Evolutionary conservation across 1,139 yeast genomes (phyloP).

Genomic region (Arxiozyma heterogenica): DNA sequence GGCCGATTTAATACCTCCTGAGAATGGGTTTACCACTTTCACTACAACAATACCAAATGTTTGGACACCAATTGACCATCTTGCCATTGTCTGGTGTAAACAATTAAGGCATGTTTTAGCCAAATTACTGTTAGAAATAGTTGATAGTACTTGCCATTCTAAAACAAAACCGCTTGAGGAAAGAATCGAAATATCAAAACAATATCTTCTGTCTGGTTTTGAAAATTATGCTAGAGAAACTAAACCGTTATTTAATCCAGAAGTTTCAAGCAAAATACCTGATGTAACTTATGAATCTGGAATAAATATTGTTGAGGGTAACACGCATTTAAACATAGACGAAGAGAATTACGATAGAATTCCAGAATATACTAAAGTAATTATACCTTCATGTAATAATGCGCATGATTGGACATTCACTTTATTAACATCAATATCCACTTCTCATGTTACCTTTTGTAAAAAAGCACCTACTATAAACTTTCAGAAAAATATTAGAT

Average conservation of each 20-base stretch:
- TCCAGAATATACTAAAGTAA: constrained; percentile 1
- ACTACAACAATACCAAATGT: constrained; percentile 83
- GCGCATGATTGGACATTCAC: constrained; percentile 6
- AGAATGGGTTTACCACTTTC: constrained; percentile 75
- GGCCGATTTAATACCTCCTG: constrained; percentile 59
- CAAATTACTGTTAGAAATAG: constrained; percentile 48
- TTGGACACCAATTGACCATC: constrained; percentile 93
- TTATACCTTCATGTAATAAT: not conserved
- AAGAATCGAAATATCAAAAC: constrained; percentile 52
- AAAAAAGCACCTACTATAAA: constrained; percentile 1
- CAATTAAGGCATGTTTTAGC: constrained; percentile 66
- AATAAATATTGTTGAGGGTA: constrained; percentile 1
- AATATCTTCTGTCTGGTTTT: constrained; percentile 49
- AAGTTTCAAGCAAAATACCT: not conserved
- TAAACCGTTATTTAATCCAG: constrained; percentile 3
- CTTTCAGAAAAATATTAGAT: constrained; percentile 26
- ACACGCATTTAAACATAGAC: not conserved
- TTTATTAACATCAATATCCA: constrained; percentile 12
- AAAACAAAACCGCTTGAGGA: constrained; percentile 43
- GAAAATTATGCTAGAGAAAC: constrained; percentile 33
- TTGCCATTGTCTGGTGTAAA: constrained; percentile 96
- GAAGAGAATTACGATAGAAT: not conserved
- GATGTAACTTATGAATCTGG: constrained; percentile 5
- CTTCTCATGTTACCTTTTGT: constrained; percentile 14
- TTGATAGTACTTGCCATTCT: constrained; percentile 38